These are phyloP conservation scores for Aspergillus felis DNA, from an alignment of 2,329 filamentous ascomycete species.

Conservation along the genomic window DNA sequence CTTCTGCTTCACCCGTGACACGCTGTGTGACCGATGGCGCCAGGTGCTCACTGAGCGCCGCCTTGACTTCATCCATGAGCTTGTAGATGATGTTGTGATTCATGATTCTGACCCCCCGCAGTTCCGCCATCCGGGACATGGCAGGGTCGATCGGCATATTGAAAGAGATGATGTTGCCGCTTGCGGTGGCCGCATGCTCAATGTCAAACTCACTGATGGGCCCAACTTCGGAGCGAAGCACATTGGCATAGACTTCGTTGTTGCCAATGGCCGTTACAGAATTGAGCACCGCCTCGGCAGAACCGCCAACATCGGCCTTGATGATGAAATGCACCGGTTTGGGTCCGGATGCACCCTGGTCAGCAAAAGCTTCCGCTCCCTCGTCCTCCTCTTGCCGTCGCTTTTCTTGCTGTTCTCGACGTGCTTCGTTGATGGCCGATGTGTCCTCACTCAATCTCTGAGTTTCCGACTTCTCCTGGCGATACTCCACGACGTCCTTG, in stretches of 20 bases:
- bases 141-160: constrained; percentile 67
- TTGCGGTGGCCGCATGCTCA: constrained; percentile 75
- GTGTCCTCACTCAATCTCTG: constrained; percentile 64
- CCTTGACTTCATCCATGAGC: constrained; percentile 48
- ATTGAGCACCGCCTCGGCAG: constrained; percentile 82
- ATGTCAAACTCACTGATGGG: constrained; percentile 80
- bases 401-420: constrained; percentile 57
- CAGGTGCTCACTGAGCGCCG: constrained; percentile 65
- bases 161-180: constrained; percentile 79
- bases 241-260: constrained; percentile 71
- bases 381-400: constrained; percentile 32
- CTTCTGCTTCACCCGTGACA: constrained; percentile 83
- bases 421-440: constrained; percentile 69
- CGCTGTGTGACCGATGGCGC: constrained; percentile 62
- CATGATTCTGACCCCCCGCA: constrained; percentile 69
- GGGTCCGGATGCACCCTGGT: constrained; percentile 43
- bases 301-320: constrained; percentile 90
- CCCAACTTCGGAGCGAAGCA: constrained; percentile 76
- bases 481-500: constrained; percentile 71
- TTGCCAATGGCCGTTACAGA: constrained; percentile 75
- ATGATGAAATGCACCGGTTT: constrained; percentile 73
- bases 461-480: constrained; percentile 67
- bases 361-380: constrained; percentile 29
- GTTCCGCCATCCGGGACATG: constrained; percentile 66
- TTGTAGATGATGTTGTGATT: constrained; percentile 68